phyloP scores from a whole-genome alignment of 1,284 basidiomycete species.

The Abortiporus biennis region DNA sequence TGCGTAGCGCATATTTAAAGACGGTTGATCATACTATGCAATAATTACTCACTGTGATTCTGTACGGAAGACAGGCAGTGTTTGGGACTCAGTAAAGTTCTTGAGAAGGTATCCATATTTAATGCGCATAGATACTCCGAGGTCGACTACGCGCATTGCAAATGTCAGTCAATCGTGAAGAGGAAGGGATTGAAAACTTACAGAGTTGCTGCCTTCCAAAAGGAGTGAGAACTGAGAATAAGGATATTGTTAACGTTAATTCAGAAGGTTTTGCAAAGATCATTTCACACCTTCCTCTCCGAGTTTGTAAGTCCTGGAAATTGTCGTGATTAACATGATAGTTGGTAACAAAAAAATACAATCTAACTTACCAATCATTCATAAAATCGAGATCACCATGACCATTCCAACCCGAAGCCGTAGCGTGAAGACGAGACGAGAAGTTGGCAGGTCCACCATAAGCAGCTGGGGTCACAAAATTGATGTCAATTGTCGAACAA shows the following conservation, averaged over 20 bases:
- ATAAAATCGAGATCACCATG: slow-evolving; percentile 64
- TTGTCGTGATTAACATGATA: slow-evolving; percentile 7
- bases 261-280: neutral
- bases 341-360: neutral
- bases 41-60: slow-evolving; percentile 67
- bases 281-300: slow-evolving; percentile 61
- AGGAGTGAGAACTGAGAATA: slow-evolving; percentile 59
- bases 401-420: slow-evolving; percentile 53
- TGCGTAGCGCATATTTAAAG: slow-evolving; percentile 16
- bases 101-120: slow-evolving; percentile 58
- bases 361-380: slow-evolving; percentile 57
- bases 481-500: neutral
- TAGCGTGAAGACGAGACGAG: slow-evolving; percentile 48
- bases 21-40: slow-evolving; percentile 6
- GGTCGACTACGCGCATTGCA: slow-evolving; percentile 52
- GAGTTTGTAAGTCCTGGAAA: slow-evolving; percentile 70
- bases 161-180: no score
- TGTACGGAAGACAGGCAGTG: slow-evolving; percentile 81
- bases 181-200: slow-evolving; percentile 25
- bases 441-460: slow-evolving; percentile 67
- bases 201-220: slow-evolving; percentile 79
- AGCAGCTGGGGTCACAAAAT: slow-evolving; percentile 33
- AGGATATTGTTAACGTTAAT: slow-evolving; percentile 5
- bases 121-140: slow-evolving; percentile 66
- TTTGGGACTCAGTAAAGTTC: slow-evolving; percentile 71